These are phyloP conservation scores for Aspergillus biplanus DNA, from an alignment of 495 filamentous ascomycete species.

Conservation along the genomic window DNA sequence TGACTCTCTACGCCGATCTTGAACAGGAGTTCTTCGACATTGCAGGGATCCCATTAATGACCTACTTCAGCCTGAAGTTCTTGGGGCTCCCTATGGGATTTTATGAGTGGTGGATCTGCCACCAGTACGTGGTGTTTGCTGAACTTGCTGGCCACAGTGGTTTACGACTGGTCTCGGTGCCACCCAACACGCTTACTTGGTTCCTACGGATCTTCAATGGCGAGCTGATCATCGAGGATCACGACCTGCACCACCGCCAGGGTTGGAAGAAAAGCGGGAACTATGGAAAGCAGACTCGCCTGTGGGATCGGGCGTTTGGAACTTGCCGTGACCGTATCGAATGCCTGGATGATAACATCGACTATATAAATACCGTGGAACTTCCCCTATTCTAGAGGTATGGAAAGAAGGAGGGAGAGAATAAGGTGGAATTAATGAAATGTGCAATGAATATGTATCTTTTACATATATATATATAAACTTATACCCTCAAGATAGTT, in stretches of 20 bases:
- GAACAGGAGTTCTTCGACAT: conserved; percentile 51
- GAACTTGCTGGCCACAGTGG: conserved; percentile 47
- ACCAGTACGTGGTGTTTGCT: conserved; percentile 45
- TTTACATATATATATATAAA: conserved; percentile 10
- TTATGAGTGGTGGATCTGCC: conserved; percentile 52
- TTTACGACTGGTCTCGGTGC: conserved; percentile 37
- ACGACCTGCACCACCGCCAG: conserved; percentile 49
- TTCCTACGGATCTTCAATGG: conserved; percentile 35
- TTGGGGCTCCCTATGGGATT: conserved; percentile 47
- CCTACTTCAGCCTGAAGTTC: conserved; percentile 34
- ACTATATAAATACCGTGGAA: conserved; percentile 38
- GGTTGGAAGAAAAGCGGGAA: conserved; percentile 49
- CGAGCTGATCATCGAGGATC: conserved; percentile 49
- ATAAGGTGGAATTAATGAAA: neutral
- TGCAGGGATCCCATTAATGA: conserved; percentile 44
- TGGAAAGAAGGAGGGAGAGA: neutral
- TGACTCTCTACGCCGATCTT: conserved; percentile 46
- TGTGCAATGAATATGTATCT: conserved; percentile 6
- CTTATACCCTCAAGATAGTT: neutral
- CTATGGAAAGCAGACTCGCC: conserved; percentile 48
- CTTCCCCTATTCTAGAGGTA: conserved; percentile 46
- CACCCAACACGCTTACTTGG: conserved; percentile 43
- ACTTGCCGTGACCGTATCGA: conserved; percentile 45
- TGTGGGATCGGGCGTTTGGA: conserved; percentile 50
- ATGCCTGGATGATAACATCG: conserved; percentile 36